Evolutionary conservation across 1,284 basidiomycete genomes (phyloP).

Genomic region (Ustilago lituana): DNA sequence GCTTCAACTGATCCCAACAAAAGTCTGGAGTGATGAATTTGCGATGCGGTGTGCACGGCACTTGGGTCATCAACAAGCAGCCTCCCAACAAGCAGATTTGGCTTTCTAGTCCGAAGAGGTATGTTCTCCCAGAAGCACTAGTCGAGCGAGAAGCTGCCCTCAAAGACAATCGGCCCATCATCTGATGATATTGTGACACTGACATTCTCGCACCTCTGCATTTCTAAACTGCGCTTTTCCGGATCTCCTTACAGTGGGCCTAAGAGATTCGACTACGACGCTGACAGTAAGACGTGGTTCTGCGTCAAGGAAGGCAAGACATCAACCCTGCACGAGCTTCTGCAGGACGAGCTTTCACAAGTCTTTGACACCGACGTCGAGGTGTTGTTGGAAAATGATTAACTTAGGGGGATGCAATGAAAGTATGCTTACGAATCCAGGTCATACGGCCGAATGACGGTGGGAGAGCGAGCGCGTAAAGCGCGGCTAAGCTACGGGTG

Average conservation of each 20-base stretch:
- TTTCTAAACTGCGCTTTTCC: not conserved
- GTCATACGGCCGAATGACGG: not conserved
- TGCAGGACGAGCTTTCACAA: constrained; percentile 52
- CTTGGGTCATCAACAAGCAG: constrained; percentile 99
- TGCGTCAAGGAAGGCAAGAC: constrained; percentile 57
- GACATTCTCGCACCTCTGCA: not conserved
- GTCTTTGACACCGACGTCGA: constrained; percentile 51
- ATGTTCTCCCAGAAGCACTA: no score
- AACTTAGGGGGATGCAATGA: not conserved
- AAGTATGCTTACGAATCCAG: not conserved
- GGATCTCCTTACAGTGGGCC: constrained; percentile 54
- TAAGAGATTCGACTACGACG: constrained; percentile 65
- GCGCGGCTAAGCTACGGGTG: not conserved
- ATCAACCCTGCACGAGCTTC: constrained; percentile 48
- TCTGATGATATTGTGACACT: no score
- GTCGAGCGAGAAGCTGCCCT: no score
- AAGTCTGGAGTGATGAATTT: constrained; percentile 91
- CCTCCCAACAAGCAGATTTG: constrained; percentile 99
- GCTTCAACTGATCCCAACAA: not conserved
- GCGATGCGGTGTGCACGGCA: constrained; percentile 81
- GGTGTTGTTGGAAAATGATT: constrained; percentile 31
- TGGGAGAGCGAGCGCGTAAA: constrained; percentile 4
- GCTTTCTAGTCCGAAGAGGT: constrained; percentile 81
- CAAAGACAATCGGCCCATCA: no score
- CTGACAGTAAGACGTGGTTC: constrained; percentile 53